phyloP scores from a whole-genome alignment of 495 filamentous ascomycete species.

The Cairneyella variabilis region DNA sequence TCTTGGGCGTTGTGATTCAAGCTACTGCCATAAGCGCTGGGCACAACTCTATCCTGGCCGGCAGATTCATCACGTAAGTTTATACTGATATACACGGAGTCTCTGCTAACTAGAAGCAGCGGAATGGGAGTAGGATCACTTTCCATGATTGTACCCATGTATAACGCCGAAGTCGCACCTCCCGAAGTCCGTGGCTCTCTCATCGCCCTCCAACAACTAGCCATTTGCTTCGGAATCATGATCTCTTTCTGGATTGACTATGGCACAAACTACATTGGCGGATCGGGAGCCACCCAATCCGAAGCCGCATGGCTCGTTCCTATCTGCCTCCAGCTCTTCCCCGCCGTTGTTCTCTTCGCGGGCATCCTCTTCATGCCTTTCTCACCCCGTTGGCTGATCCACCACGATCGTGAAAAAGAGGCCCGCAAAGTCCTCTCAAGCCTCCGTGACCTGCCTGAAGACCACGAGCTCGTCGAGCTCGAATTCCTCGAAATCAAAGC shows the following conservation, averaged over 20 bases:
- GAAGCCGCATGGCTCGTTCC: conserved; percentile 69
- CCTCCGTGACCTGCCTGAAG: conserved; percentile 55
- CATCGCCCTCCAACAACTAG: conserved; percentile 75
- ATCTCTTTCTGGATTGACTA: conserved; percentile 84
- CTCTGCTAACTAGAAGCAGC: conserved; percentile 21
- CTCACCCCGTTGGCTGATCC: conserved; percentile 75
- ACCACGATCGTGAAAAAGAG: conserved; percentile 69
- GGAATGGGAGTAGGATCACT: conserved; percentile 71
- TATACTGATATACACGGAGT: background rate
- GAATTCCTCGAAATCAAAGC: conserved; percentile 84
- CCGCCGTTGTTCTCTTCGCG: conserved; percentile 54
- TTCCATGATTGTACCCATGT: conserved; percentile 63
- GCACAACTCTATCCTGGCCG: conserved; percentile 60
- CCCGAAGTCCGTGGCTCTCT: conserved; percentile 63
- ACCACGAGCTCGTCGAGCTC: conserved; percentile 64
- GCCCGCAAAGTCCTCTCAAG: conserved; percentile 62
- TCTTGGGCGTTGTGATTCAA: conserved; percentile 74
- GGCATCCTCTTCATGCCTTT: conserved; percentile 83
- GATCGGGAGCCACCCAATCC: conserved; percentile 54
- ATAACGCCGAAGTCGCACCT: conserved; percentile 66
- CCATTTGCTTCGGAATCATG: conserved; percentile 81
- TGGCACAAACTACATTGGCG: conserved; percentile 75
- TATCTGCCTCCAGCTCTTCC: conserved; percentile 57
- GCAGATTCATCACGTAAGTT: conserved; percentile 65
- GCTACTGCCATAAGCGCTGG: conserved; percentile 55